phyloP scores from a whole-genome alignment of 2,329 filamentous ascomycete species.

The Sporothrix brunneoviolacea region DNA sequence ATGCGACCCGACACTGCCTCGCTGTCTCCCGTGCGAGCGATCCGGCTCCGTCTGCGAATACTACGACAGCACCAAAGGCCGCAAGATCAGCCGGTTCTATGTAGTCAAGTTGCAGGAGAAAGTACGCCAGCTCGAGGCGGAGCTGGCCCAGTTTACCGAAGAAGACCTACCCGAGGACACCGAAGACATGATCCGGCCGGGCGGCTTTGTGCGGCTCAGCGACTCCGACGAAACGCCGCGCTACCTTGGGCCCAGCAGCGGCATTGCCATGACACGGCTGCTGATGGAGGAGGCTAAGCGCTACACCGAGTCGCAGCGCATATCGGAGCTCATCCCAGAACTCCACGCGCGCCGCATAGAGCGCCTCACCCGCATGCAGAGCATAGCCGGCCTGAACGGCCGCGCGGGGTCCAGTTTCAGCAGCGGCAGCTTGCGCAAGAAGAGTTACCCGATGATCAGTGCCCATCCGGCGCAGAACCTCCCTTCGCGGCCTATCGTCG shows the following conservation, averaged over 20 bases:
- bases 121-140: conserved; percentile 72
- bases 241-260: conserved; percentile 88
- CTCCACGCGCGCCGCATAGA: conserved; percentile 51
- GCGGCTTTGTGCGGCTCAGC: conserved; percentile 76
- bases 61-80: conserved; percentile 80
- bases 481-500: conserved; percentile 66
- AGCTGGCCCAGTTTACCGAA: conserved; percentile 71
- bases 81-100: conserved; percentile 82
- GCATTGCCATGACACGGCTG: conserved; percentile 87
- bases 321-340: conserved; percentile 85
- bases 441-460: conserved; percentile 87
- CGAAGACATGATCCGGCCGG: conserved; percentile 81
- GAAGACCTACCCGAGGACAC: conserved; percentile 67
- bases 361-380: conserved; percentile 58
- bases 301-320: conserved; percentile 83
- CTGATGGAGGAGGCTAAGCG: conserved; percentile 96
- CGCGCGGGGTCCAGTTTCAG: conserved; percentile 46
- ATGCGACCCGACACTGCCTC: conserved; percentile 88
- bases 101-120: conserved; percentile 87
- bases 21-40: conserved; percentile 86
- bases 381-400: conserved; percentile 42
- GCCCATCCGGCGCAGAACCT: conserved; percentile 70
- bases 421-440: conserved; percentile 56
- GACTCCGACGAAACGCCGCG: conserved; percentile 80
- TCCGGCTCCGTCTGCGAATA: conserved; percentile 92